These are phyloP conservation scores for Halophytophthora polymorphica DNA, from an alignment of 352 stramenopile genomes.

Conservation along the genomic window DNA sequence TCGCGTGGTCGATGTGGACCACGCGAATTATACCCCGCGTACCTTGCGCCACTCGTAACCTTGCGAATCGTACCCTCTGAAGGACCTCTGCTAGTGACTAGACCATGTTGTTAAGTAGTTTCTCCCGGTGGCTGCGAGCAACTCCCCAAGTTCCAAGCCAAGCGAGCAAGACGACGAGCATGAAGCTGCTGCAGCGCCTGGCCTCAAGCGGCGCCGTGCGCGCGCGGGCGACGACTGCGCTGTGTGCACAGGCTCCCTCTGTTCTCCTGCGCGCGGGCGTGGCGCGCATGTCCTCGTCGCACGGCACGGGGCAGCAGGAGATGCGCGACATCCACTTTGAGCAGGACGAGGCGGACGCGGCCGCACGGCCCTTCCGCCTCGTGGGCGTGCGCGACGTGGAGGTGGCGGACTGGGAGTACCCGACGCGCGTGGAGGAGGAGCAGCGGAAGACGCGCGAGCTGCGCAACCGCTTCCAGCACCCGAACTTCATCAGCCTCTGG, in stretches of 20 bases:
- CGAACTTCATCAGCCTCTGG: conserved; percentile 86
- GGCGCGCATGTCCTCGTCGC: conserved; percentile 19
- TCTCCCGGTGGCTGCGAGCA: conserved; percentile 6
- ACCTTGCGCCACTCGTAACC: no score
- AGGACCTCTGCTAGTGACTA: no score
- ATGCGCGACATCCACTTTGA: conserved; percentile 75
- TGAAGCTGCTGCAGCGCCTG: conserved; percentile 22
- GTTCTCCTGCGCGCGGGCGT: neutral
- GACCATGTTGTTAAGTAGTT: no score
- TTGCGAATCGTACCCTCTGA: no score
- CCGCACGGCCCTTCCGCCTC: conserved; percentile 61
- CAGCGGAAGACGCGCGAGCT: conserved; percentile 57
- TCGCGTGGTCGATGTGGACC: no score
- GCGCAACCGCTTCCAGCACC: conserved; percentile 73
- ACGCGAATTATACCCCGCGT: no score
- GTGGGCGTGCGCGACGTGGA: conserved; percentile 80
- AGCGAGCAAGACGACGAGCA: conserved; percentile 4
- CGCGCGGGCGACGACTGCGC: no score
- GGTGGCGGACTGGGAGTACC: conserved; percentile 74
- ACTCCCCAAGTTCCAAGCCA: conserved; percentile 6
- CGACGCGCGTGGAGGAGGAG: conserved; percentile 60
- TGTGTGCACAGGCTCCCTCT: no score
- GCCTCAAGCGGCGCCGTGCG: conserved; percentile 3
- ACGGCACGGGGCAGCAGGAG: conserved; percentile 2
- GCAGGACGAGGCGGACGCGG: conserved; percentile 52